phyloP scores from a whole-genome alignment of 2,329 filamentous ascomycete species.

The Chaetomium globosum region DNA sequence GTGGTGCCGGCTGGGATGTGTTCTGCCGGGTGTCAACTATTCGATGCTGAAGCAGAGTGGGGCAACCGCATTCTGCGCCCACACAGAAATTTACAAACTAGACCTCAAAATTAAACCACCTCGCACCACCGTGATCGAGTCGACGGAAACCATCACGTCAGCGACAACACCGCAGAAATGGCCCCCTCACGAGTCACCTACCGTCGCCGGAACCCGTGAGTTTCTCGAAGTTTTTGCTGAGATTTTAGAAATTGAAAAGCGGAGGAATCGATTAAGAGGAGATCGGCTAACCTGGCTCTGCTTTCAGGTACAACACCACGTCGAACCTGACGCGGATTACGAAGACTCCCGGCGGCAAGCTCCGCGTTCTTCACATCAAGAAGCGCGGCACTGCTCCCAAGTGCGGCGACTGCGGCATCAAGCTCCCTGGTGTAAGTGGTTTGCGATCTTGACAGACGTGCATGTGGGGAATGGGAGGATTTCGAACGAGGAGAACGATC shows the following conservation, averaged over 20 bases:
- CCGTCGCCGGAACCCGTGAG: conserved; percentile 80
- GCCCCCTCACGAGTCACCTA: conserved; percentile 64
- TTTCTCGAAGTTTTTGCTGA: conserved; percentile 37
- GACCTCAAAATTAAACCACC: conserved; percentile 38
- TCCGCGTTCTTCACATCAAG: conserved; percentile 98
- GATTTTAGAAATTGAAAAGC: conserved; percentile 3
- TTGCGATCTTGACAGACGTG: conserved; percentile 27
- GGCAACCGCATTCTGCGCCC: conserved; percentile 34
- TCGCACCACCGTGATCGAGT: conserved; percentile 37
- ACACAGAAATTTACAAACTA: conserved; percentile 39
- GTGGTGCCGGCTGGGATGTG: conserved; percentile 12
- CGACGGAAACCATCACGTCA: conserved; percentile 39
- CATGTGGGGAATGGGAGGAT: conserved; percentile 8
- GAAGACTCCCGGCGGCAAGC: conserved; percentile 95
- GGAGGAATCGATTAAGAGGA: conserved; percentile 6
- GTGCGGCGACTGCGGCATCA: conserved; percentile 98
- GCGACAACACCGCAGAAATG: conserved; percentile 56
- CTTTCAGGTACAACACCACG: conserved; percentile 87
- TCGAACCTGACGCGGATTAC: conserved; percentile 96
- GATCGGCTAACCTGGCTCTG: conserved; percentile 28
- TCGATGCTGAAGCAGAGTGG: conserved; percentile 28
- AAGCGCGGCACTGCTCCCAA: conserved; percentile 98
- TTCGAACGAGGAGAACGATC: conserved; percentile 1
- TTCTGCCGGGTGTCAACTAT: conserved; percentile 28
- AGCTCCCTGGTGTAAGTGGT: conserved; percentile 92